Percentiles rank a stretch among this genome's conserved stretches.
Conservation (phyloP, 345 rosid species). For the Firmiana major region DNA sequence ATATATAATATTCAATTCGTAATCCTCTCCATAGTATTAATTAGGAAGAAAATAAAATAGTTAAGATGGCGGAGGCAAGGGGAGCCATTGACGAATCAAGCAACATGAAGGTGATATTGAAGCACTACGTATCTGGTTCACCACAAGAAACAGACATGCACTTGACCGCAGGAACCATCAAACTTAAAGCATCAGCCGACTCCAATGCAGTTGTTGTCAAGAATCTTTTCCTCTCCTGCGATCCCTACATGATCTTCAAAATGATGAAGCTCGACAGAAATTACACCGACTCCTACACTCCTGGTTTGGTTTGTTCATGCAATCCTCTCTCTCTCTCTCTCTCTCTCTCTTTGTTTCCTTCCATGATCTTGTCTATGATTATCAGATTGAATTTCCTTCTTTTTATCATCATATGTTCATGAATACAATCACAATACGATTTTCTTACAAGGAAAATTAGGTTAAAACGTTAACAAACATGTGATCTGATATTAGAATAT, state of each 20-base stretch:
- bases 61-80: neutral
- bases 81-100: slow-evolving; percentile 15
- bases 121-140: slow-evolving; percentile 36
- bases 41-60: neutral
- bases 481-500: no score
- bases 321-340: neutral
- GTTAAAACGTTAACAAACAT: no score
- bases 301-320: slow-evolving; percentile 28
- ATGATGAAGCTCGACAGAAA: slow-evolving; percentile 30
- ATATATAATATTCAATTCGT: neutral
- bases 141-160: slow-evolving; percentile 46
- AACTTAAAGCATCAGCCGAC: slow-evolving; percentile 22
- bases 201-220: slow-evolving; percentile 39
- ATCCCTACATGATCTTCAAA: slow-evolving; percentile 49
- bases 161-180: slow-evolving; percentile 25
- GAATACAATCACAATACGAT: neutral
- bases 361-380: neutral
- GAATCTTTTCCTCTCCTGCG: slow-evolving; percentile 63
- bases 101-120: slow-evolving; percentile 53
- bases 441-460: no score
- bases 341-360: neutral
- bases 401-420: neutral
- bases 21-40: neutral
- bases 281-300: slow-evolving; percentile 19
- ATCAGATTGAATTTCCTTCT: neutral